Evolutionary conservation across 176 grass and related monocot genomes (phyloP).

Genomic region (Oryza nivara): DNA sequence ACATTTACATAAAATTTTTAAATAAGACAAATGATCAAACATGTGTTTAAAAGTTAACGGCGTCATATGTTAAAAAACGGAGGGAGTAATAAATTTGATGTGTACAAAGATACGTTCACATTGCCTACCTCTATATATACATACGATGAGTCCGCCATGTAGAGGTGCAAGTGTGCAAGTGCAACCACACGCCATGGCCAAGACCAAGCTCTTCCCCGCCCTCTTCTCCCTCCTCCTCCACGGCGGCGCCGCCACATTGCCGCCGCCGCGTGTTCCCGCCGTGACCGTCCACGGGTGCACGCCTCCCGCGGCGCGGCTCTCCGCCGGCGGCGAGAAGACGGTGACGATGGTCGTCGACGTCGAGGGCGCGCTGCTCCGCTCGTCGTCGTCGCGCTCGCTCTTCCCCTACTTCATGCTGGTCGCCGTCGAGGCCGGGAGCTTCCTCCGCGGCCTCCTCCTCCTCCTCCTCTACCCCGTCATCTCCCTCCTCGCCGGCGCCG

Average conservation of each 20-base stretch:
- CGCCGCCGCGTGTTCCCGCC: background rate
- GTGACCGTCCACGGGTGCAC: background rate
- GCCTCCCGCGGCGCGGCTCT: conserved; percentile 18
- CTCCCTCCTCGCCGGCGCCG: background rate
- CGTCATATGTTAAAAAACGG: too few relatives aligned
- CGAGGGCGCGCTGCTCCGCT: conserved; percentile 56
- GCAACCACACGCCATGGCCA: conserved; percentile 10
- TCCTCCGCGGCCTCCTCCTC: conserved; percentile 58
- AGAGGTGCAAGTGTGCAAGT: background rate
- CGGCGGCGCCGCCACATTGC: background rate
- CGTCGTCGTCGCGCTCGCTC: conserved; percentile 37
- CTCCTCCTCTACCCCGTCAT: conserved; percentile 52
- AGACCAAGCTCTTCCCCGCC: conserved; percentile 10
- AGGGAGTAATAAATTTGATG: too few relatives aligned
- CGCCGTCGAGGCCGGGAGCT: conserved; percentile 62
- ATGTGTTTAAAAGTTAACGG: too few relatives aligned
- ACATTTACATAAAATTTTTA: too few relatives aligned
- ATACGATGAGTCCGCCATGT: background rate
- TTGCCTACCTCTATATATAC: conserved; percentile 5
- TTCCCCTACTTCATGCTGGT: conserved; percentile 95
- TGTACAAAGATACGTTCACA: too few relatives aligned
- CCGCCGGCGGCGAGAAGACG: background rate
- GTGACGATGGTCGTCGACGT: conserved; percentile 47
- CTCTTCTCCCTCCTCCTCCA: conserved; percentile 23
- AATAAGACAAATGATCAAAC: too few relatives aligned